Base-by-base conservation (phyloP, 495 filamentous ascomycete genomes). In the Trichoderma asperelloides region DNA sequence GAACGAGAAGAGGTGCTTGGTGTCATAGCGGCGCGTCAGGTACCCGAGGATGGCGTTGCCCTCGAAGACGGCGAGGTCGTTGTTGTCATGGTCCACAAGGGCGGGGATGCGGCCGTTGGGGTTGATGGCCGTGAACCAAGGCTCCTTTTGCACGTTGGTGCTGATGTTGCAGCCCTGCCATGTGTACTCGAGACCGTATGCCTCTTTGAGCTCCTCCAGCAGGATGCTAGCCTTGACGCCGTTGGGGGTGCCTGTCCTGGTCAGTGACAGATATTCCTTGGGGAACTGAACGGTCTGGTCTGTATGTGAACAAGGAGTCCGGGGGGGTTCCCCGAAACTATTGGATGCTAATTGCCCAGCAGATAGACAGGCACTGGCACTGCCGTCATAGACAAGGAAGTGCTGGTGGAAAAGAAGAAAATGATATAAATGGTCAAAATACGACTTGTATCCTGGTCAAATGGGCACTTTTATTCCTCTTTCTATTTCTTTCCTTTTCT, bases 101-200 rank as follows among this genome's bases (percentile, higher is more conserved):
- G 89, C 90, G 39, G 92, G 92, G 75, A 96, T 95, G 66, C 91
- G 89, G 69, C 92, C 92, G 74, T 96, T 95, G 69, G 92, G 92
- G 75, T 90, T 91, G 72, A 92, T 87, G 21, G 84, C 86, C 39
- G 73, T 74, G 69, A 75, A 84, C 71, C 83, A 87, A 69, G 84
- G 83, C 76, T 94, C 85, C 71, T 96, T 96, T 70, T 96, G 92
- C 4, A 77, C 81, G 74, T 91, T 89, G 70, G 89, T 87, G 63
- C 71, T 72, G 69, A 96, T 86, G 69, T 91, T 85, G 71, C 96
- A 84, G 57, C 84, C 82, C 70, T 89, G 81, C 68, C 80, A 81
- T 21, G 81, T 80, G 73, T 88, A 90, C 1, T 82, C 76, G 28
- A 86, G 78, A 25, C 86, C 86, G 63, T 82, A 82, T 47, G 77